Percentiles rank a stretch among this genome's conserved stretches.
phyloP scores from a whole-genome alignment of 148 eudicot genomes.

The Chenopodium album region DNA sequence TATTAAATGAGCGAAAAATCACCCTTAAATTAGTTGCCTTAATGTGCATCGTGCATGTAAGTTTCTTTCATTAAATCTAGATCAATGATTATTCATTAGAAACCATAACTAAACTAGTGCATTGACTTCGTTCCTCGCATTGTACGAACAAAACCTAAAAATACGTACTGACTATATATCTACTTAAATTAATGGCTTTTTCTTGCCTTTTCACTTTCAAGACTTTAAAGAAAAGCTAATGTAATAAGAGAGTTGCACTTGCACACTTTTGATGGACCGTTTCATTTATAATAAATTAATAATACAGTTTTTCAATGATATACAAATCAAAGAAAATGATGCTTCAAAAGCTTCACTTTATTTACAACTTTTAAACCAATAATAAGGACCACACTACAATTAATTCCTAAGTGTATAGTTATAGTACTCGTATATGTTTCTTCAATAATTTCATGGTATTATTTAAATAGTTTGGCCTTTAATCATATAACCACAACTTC shows the following conservation, averaged over 20 bases:
- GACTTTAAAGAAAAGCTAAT: neutral
- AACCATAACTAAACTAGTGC: neutral
- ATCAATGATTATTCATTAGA: neutral
- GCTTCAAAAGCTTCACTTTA: constrained; percentile 1
- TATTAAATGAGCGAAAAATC: too few species aligned
- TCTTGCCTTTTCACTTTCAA: constrained; percentile 6
- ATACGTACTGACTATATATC: neutral
- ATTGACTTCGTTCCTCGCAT: neutral
- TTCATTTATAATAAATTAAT: neutral
- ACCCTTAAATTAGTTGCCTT: too few species aligned
- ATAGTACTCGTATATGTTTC: neutral
- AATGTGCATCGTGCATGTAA: too few species aligned
- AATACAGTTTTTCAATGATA: neutral
- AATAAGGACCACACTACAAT: neutral
- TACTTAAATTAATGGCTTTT: neutral
- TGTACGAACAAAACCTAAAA: neutral
- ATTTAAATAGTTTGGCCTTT: neutral
- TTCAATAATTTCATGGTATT: neutral
- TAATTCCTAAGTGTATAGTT: neutral
- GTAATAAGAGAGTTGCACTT: neutral
- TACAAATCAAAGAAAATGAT: constrained; percentile 3
- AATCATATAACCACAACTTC: neutral
- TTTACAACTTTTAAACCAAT: neutral
- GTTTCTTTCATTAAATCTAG: too few species aligned
- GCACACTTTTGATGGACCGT: constrained; percentile 1